Conservation (phyloP, 164 flowering plant genomes). For the Hamamelis virginiana region DNA sequence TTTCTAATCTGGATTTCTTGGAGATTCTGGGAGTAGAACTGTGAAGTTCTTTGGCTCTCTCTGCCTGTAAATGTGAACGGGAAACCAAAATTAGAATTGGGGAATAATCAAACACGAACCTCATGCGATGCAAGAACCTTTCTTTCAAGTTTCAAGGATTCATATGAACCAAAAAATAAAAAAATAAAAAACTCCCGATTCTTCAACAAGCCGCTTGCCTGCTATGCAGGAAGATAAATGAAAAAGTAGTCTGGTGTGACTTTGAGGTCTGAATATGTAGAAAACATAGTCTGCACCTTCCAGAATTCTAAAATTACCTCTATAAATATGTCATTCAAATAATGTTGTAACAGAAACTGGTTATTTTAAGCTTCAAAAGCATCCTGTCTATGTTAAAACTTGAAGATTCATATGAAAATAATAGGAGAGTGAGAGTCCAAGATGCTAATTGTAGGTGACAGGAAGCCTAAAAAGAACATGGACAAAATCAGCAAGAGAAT, state of each 20-base stretch:
- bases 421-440: background rate
- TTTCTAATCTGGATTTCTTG: conserved; percentile 19
- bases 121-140: background rate
- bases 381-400: background rate
- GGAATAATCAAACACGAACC: background rate
- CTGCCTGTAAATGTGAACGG: conserved; percentile 23
- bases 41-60: conserved; percentile 17
- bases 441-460: background rate
- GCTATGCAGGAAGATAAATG: background rate
- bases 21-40: conserved; percentile 13
- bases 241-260: too few relatives aligned
- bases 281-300: background rate
- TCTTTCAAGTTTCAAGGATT: background rate
- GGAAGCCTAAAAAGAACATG: background rate
- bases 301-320: background rate
- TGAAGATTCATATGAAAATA: background rate
- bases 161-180: background rate
- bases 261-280: background rate
- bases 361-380: background rate
- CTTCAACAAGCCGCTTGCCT: background rate
- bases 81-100: conserved; percentile 1
- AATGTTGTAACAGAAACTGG: too few relatives aligned
- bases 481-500: background rate
- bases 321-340: background rate
- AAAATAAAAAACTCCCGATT: background rate